Base-by-base conservation (phyloP, 1,284 basidiomycete species). In the Ceratobasidium sp. region DNA sequence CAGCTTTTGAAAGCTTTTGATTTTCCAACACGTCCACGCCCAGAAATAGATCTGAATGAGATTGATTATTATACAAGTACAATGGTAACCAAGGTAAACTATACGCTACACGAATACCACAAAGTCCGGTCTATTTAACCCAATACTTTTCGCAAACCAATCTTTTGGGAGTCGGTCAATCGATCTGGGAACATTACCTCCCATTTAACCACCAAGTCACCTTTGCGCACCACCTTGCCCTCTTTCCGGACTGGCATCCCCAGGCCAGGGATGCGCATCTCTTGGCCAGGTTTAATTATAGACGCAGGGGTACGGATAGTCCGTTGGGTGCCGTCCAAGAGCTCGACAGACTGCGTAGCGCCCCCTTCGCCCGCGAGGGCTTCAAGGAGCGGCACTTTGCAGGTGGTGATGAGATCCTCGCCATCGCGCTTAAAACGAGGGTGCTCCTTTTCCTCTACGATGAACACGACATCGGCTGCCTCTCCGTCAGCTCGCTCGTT, bases 181-280 rank as follows among this genome's bases (percentile, higher is more conserved):
- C 84, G 81, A 46, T 86, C 83, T 0, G 95, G 95, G 84, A 97
- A 96, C 33, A 85, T 81, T 27, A 96, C 84, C 64, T 95, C 87
- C 89, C 92, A 93, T 71, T 84, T 84, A 56, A 96, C 83, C 54
- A 91, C 81, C 60, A 97, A 77, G 79, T 97, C 91, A 1, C 95
- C 95, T 79, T 90, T 91, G 73, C 81, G 85, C 80, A 84, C 85
- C 64, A 81, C 80, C 56, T 80, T 82, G n/a, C 87, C 87, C 66
- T 88, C 88, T 78, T 91, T 93, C 69, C 92, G 83, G 46, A 94
- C 86, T 1, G 94, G 93, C 94, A 97, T 96, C 13, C 95, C 95
- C 77, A 95, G 91, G 1, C 86, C 89, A 1, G 80, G 62, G 4
- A 96, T 78, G 27, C 80, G 82, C 13, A 86, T 90, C 76, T 89